Conservation (phyloP, 2,329 filamentous ascomycete genomes). For the Phoma herbarum region DNA sequence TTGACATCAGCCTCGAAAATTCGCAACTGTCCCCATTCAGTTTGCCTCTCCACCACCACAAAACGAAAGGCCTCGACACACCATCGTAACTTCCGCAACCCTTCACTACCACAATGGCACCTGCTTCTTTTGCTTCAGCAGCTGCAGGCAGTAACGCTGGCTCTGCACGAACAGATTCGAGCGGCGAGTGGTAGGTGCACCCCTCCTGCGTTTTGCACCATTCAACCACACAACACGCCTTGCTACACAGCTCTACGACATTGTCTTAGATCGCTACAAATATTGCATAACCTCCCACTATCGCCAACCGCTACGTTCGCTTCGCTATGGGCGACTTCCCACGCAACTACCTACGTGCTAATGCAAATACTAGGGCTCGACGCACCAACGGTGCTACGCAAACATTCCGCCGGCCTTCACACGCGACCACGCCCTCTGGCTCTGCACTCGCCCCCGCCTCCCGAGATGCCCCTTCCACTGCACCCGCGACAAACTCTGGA, state of each 20-base stretch:
- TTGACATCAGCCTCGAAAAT: slow-evolving; percentile 28
- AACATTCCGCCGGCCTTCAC: slow-evolving; percentile 71
- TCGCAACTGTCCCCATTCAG: slow-evolving; percentile 36
- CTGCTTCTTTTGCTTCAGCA: slow-evolving; percentile 61
- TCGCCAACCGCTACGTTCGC: slow-evolving; percentile 16
- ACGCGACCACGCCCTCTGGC: slow-evolving; percentile 62
- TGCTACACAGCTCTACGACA: slow-evolving; percentile 24
- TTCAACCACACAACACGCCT: slow-evolving; percentile 12
- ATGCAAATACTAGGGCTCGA: slow-evolving; percentile 62
- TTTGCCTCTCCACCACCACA: slow-evolving; percentile 37
- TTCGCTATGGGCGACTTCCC: slow-evolving; percentile 20
- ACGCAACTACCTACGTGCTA: slow-evolving; percentile 21
- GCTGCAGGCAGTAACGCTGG: slow-evolving; percentile 56
- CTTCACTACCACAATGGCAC: slow-evolving; percentile 52
- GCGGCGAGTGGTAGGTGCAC: slow-evolving; percentile 57
- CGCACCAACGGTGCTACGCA: slow-evolving; percentile 72
- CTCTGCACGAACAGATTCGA: slow-evolving; percentile 54
- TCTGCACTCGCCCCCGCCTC: slow-evolving; percentile 47
- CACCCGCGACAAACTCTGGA: slow-evolving; percentile 54
- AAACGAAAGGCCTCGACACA: slow-evolving; percentile 39
- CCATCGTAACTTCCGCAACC: slow-evolving; percentile 31
- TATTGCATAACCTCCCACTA: slow-evolving; percentile 15
- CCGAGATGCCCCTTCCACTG: slow-evolving; percentile 40
- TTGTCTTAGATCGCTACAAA: slow-evolving; percentile 25
- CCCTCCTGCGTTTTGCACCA: slow-evolving; percentile 15